Base-by-base conservation (phyloP, 2,329 filamentous ascomycete genomes). In the Trichocomaceae sp. region DNA sequence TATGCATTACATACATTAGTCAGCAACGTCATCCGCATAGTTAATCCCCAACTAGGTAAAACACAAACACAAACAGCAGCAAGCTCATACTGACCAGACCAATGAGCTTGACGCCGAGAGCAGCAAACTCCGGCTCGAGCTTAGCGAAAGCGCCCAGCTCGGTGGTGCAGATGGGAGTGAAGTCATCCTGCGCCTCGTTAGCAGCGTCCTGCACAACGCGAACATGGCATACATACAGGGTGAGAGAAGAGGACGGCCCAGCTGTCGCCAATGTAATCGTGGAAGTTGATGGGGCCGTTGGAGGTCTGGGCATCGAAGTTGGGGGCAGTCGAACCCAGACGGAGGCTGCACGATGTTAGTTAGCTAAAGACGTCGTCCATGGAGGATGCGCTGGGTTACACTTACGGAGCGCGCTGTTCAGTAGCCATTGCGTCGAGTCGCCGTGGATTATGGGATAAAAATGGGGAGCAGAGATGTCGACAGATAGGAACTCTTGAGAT, bases 121-220 rank as follows among this genome's bases (percentile, higher is more conserved):
- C 89, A 67, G 84, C 81, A 75, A 96, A 96, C 74, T 96, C 90
- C 65, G 84, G 83, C 77, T 90, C 85, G 60, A 96, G 81, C 76
- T 91, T 93, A 64, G 90, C 88, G 66, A 96, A 95, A 57, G 90
- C 90, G 60, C 90, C 91, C 59, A 96, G 86, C 78, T 96, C 91
- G 53, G 90, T 96, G 61, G 91, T 96, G 81, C 91, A 96, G 57
- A 96, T 91, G 53, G 91, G 91, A 1, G 91, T 96, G 80, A 88
- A 96, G 75, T 96, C 91, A 66, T 72, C 71, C 67, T 69, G 54
- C 49, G 41, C 17, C 29, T 2, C 4, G 8, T 39, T n/a, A n/a
- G 9, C 23, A 20, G 20, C 26, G 5, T 10, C 26, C 26, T 29
- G 26, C 26, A 29, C 5, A 29, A 29, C 26, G 26, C 5, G 10